Evolutionary conservation across 2,329 filamentous ascomycete genomes (phyloP).

Genomic region (Alternaria panax): DNA sequence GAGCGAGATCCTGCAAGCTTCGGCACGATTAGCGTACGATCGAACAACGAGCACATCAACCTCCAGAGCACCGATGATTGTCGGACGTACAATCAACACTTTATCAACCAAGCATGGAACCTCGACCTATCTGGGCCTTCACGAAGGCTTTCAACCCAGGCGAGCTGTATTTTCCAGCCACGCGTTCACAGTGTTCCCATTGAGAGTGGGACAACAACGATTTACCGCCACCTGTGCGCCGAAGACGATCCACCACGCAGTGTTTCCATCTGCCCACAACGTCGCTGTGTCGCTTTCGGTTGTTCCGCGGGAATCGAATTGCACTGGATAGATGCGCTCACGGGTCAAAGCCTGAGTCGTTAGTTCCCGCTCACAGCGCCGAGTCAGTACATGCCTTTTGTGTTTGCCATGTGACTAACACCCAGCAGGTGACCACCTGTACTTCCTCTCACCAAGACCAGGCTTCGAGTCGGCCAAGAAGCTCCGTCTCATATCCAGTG

Average conservation of each 20-base stretch:
- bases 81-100: constrained; percentile 29
- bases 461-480: constrained; percentile 64
- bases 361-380: constrained; percentile 65
- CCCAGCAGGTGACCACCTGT: constrained; percentile 56
- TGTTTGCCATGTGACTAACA: not conserved
- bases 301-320: constrained; percentile 69
- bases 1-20: constrained; percentile 19
- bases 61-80: constrained; percentile 34
- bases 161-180: not conserved
- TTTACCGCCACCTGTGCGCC: constrained; percentile 64
- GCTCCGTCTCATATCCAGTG: constrained; percentile 68
- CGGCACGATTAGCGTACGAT: constrained; percentile 37
- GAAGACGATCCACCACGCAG: constrained; percentile 70
- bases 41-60: constrained; percentile 30
- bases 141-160: not conserved
- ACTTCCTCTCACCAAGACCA: constrained; percentile 65
- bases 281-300: constrained; percentile 70
- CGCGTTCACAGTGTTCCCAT: constrained; percentile 30
- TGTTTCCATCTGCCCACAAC: constrained; percentile 70
- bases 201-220: constrained; percentile 46
- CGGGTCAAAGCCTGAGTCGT: constrained; percentile 59
- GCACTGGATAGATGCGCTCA: constrained; percentile 64
- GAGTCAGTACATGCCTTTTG: constrained; percentile 34
- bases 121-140: constrained; percentile 27
- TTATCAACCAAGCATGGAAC: constrained; percentile 45